Percentiles rank a stretch among this genome's conserved stretches.
Conservation (phyloP, 2,329 filamentous ascomycete genomes). For the Claviceps digitariae region DNA sequence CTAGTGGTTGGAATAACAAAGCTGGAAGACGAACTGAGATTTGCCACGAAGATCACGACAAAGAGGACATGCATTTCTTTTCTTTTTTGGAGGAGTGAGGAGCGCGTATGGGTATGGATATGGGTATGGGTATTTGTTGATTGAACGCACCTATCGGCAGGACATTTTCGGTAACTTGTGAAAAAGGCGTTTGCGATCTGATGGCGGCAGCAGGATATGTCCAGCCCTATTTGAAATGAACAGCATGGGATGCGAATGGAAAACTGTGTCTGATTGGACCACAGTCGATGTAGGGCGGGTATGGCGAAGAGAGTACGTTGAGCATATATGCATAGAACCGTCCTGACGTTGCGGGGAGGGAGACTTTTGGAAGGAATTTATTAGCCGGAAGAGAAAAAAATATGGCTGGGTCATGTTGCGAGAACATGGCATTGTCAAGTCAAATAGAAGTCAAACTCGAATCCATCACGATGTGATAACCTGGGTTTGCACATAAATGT, state of each 20-base stretch:
- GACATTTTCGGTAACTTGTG: background rate
- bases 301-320: background rate
- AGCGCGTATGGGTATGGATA: too few relatives aligned
- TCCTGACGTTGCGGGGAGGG: background rate
- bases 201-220: background rate
- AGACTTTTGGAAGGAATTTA: background rate
- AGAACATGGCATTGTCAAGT: too few relatives aligned
- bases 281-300: background rate
- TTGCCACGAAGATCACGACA: slow-evolving; percentile 4
- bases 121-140: background rate
- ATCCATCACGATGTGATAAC: too few relatives aligned
- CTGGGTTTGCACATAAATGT: too few relatives aligned
- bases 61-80: background rate
- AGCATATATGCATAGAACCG: background rate
- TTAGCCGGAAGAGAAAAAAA: background rate
- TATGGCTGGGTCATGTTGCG: background rate
- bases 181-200: slow-evolving; percentile 1
- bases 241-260: background rate
- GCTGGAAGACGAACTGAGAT: background rate
- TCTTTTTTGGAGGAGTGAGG: background rate
- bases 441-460: too few relatives aligned
- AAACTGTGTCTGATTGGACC: background rate
- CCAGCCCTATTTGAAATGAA: background rate
- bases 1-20: background rate
- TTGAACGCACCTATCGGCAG: background rate